Base-by-base conservation (phyloP, 2,329 filamentous ascomycete genomes). In the Talaromyces sp. region DNA sequence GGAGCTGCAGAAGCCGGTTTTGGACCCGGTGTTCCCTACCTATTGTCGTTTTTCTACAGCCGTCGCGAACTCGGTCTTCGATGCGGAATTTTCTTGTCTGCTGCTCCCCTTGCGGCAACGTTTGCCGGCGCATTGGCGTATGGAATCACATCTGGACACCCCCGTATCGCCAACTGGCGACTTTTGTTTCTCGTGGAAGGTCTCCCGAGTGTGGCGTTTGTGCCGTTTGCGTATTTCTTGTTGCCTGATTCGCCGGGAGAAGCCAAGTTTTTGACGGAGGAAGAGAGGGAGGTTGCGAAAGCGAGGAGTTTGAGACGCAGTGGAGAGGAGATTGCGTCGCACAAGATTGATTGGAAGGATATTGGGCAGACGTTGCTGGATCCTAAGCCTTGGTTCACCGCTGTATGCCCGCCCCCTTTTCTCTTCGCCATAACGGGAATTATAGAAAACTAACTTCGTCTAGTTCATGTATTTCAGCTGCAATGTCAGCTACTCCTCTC, bases 111-210 rank as follows among this genome's bases (percentile, higher is more conserved):
- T 3, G 92, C 92, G 1, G 95, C 91, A 49, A 89, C 88, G 1
- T 93, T 96, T 73, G 91, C 92, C 0, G 88, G 88, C 1, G 88
- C 86, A 2, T 78, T 89, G 5, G 88, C 87, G 1, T 89, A 87
- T 65, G 86, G 83, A 4, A 89, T 91, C 72, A 87, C 87, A 8
- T 84, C 85, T 31, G 86, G 87, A 13, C 80, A 84, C 70, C 79
- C 81, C 2, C 73, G 79, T 17, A 75, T 91, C 51, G 82, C 85
- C 2, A 85, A 83, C 65, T 92, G 90, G 90, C 83, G 87, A 67
- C 73, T 89, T 11, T 72, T 91, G 67, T 88, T 89, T 74, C 77
- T 90, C 5, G 84, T 90, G 5, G 88, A 91, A 76, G 88, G 88
- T 7, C 73, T 88, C 8, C 88, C 88, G 1, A 86, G 84, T 7